These are phyloP conservation scores for Sporothrix euskadiensis DNA, from an alignment of 2,329 filamentous ascomycete genomes.

Conservation along the genomic window DNA sequence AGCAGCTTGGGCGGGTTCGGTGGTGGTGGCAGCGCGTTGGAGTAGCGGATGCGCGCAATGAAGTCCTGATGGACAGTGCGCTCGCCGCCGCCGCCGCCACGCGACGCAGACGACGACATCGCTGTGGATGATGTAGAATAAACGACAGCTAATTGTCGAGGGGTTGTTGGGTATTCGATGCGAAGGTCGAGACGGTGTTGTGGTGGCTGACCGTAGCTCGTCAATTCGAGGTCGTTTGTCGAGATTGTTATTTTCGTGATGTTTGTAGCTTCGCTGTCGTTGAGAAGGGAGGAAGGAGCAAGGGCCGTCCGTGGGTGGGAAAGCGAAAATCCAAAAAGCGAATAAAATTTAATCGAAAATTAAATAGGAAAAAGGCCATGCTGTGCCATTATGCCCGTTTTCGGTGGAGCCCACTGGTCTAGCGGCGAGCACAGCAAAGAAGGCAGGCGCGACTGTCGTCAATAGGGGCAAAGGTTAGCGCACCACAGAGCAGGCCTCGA, in stretches of 20 bases:
- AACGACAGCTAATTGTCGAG: not conserved
- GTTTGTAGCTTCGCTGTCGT: not conserved
- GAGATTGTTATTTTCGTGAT: not conserved
- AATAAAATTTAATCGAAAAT: conserved; percentile 19
- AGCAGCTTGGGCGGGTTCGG: conserved; percentile 94
- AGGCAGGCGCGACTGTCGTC: not conserved
- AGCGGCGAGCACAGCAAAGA: not conserved
- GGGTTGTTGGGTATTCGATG: not conserved
- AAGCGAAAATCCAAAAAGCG: conserved; percentile 18
- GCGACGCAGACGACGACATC: conserved; percentile 48
- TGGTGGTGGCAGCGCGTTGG: conserved; percentile 91
- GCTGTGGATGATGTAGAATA: conserved; percentile 9
- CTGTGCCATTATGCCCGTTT: conserved; percentile 5
- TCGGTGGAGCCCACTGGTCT: conserved; percentile 10
- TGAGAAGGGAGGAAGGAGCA: conserved; percentile 17
- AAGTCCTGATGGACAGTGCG: conserved; percentile 86
- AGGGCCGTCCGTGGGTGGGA: not conserved
- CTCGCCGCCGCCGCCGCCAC: conserved; percentile 49
- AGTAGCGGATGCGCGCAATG: conserved; percentile 92
- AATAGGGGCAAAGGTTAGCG: conserved; percentile 5
- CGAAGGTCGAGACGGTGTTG: not conserved
- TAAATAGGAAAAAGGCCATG: conserved; percentile 9
- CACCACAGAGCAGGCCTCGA: not conserved
- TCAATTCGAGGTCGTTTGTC: not conserved
- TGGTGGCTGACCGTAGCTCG: not conserved